Percentiles rank a stretch among this genome's conserved stretches.
phyloP scores from a whole-genome alignment of 176 grass and related monocot species.

The Triticum urartu region DNA sequence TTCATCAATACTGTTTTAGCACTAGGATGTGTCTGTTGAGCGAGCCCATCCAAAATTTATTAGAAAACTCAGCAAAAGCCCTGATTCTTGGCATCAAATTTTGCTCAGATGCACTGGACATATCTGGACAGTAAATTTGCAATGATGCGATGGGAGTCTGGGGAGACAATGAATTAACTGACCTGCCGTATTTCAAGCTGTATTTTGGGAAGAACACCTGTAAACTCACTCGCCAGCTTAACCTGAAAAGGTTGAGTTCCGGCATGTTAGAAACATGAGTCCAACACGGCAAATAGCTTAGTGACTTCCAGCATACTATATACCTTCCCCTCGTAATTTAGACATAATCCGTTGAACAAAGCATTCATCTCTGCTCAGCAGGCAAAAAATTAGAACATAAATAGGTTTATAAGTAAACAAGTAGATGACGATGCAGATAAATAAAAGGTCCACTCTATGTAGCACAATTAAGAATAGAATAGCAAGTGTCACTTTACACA shows the following conservation, averaged over 20 bases:
- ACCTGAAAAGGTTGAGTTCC: conserved; percentile 39
- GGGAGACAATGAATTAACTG: conserved; percentile 19
- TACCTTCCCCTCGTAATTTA: conserved; percentile 88
- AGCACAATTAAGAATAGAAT: background rate
- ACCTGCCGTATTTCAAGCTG: conserved; percentile 71
- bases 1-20: conserved; percentile 1
- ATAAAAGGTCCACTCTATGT: background rate
- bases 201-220: conserved; percentile 88
- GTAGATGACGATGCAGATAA: background rate
- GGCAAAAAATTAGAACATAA: conserved; percentile 13
- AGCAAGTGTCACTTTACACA: background rate
- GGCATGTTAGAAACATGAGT: conserved; percentile 31
- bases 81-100: background rate
- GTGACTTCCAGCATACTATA: conserved; percentile 5
- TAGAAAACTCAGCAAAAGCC: background rate
- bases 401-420: conserved; percentile 24
- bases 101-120: conserved; percentile 8
- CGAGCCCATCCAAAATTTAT: background rate
- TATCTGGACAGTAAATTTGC: conserved; percentile 2
- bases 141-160: background rate
- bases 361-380: conserved; percentile 82
- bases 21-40: background rate
- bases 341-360: conserved; percentile 69
- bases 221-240: conserved; percentile 59
- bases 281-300: background rate